Percentiles rank a stretch among this genome's conserved stretches.
phyloP scores from a whole-genome alignment of 352 stramenopile species.

The Phytopythium montanum region DNA sequence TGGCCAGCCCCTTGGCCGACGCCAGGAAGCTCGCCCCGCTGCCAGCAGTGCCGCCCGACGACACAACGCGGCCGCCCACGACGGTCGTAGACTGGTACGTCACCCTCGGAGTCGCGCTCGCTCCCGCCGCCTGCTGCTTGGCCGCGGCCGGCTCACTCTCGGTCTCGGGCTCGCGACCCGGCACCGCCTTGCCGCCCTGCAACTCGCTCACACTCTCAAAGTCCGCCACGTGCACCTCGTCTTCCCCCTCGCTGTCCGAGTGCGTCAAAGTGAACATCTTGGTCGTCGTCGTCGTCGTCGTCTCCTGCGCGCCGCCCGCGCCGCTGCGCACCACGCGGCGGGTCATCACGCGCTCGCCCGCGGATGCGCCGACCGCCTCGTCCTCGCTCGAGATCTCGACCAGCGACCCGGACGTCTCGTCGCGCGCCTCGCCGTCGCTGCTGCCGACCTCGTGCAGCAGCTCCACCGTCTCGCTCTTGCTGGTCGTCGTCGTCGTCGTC shows the following conservation, averaged over 20 bases:
- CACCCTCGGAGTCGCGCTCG: slow-evolving; percentile 9
- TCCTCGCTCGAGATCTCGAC: slow-evolving; percentile 6
- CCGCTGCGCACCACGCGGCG: slow-evolving; percentile 12
- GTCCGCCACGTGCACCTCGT: slow-evolving; percentile 13
- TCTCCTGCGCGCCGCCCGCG: slow-evolving; percentile 19
- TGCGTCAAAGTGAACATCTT: slow-evolving; percentile 18
- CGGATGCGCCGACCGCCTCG: slow-evolving; percentile 9
- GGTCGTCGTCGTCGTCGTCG: slow-evolving; percentile 27
- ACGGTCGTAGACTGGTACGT: slow-evolving; percentile 15
- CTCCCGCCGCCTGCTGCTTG: slow-evolving; percentile 9
- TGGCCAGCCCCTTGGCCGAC: slow-evolving; percentile 5
- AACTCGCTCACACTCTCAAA: slow-evolving; percentile 33
- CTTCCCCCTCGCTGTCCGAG: slow-evolving; percentile 11
- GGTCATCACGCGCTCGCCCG: slow-evolving; percentile 12
- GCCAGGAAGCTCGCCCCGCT: slow-evolving; percentile 4
- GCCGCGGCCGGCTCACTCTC: slow-evolving; percentile 13
- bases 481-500: slow-evolving; percentile 7
- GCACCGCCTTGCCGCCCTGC: not conserved
- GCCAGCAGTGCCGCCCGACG: not conserved
- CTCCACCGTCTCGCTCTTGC: slow-evolving; percentile 12
- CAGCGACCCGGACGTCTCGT: slow-evolving; percentile 2
- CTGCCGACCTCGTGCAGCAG: slow-evolving; percentile 6
- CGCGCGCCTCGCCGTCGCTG: slow-evolving; percentile 3
- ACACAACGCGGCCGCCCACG: slow-evolving; percentile 2
- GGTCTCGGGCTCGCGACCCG: slow-evolving; percentile 7